These are phyloP conservation scores for Urostyla sp. DNA, from an alignment of 73 alveolate species.

Conservation along the genomic window DNA sequence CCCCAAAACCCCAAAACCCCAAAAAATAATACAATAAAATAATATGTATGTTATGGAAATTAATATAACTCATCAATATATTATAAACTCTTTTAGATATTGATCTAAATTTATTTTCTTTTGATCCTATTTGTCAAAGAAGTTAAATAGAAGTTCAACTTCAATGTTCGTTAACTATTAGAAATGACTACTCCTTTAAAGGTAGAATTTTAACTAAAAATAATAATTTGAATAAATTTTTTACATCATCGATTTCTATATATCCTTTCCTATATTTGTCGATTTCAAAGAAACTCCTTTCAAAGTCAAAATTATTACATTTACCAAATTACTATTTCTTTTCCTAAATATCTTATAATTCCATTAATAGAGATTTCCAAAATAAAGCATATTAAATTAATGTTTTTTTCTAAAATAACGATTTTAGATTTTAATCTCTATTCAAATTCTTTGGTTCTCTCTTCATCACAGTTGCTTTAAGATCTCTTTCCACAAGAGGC, in stretches of 20 bases:
- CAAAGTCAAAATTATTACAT: slow-evolving; percentile 8
- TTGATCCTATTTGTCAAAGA: no score
- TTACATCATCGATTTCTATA: neutral
- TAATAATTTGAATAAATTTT: neutral
- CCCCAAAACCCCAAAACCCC: no score
- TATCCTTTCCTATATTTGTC: slow-evolving; percentile 4
- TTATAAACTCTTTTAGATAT: no score
- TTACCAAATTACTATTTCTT: neutral
- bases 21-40: no score
- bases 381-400: neutral
- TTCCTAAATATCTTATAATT: slow-evolving; percentile 4
- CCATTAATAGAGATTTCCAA: neutral
- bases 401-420: neutral
- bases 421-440: neutral
- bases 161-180: no score
- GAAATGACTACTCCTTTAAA: no score
- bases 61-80: no score
- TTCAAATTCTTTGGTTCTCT: neutral
- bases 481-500: slow-evolving; percentile 1
- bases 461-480: neutral
- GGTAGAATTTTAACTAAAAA: no score
- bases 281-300: slow-evolving; percentile 28
- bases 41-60: no score
- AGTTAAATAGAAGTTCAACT: no score
- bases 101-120: no score